Conservation (phyloP, 805 yeast genomes). For the Wickerhamiella dianesei region DNA sequence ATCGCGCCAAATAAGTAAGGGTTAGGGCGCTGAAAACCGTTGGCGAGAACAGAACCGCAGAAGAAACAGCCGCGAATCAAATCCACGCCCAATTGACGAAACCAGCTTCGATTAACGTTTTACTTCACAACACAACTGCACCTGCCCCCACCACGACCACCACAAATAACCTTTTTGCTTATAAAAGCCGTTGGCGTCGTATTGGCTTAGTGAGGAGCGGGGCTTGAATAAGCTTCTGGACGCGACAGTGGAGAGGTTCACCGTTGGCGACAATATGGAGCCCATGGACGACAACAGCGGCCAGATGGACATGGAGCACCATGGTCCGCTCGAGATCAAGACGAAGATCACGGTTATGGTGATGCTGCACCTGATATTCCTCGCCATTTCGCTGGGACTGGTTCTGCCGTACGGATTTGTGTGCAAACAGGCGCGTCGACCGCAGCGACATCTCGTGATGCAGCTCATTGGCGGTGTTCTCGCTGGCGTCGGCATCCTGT, state of each 20-base stretch:
- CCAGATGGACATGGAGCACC: not conserved
- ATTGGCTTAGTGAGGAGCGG: not conserved
- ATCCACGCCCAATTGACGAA: no score
- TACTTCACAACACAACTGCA: no score
- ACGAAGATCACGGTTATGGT: slow-evolving; percentile 12
- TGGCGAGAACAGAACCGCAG: no score
- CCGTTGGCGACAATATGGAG: no score
- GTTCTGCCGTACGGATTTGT: slow-evolving; percentile 30
- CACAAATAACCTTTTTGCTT: not conserved
- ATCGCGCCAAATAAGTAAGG: no score
- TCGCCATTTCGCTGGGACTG: slow-evolving; percentile 28
- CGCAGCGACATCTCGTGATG: slow-evolving; percentile 27
- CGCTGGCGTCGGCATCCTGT: slow-evolving; percentile 27
- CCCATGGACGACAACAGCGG: not conserved
- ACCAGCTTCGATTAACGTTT: no score
- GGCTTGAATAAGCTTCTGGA: no score
- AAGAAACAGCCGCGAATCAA: no score
- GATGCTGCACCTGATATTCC: slow-evolving; percentile 24
- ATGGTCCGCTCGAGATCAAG: slow-evolving; percentile 8
- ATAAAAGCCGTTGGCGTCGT: not conserved
- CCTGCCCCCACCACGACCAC: no score
- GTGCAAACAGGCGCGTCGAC: slow-evolving; percentile 27
- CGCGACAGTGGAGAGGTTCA: no score
- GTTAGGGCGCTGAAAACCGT: no score
- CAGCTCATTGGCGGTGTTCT: slow-evolving; percentile 25